Conservation (phyloP, 495 filamentous ascomycete species). For the Penicillium roqueforti region DNA sequence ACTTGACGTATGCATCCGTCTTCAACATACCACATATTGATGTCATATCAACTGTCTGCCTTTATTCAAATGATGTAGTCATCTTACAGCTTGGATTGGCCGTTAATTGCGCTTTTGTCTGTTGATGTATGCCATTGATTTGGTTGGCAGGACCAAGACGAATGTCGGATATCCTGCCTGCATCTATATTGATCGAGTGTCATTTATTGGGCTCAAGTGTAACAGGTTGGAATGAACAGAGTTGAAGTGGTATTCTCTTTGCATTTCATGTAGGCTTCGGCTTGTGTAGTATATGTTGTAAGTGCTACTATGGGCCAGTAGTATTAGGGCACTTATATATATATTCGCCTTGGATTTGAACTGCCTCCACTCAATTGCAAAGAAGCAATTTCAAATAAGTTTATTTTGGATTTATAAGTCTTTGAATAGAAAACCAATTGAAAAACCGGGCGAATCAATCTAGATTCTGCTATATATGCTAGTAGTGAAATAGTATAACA, state of each 20-base stretch:
- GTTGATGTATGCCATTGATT: background rate
- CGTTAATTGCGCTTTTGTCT: background rate
- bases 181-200: background rate
- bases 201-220: background rate
- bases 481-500: background rate
- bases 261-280: background rate
- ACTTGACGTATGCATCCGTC: slow-evolving; percentile 4
- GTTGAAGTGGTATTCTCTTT: background rate
- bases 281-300: background rate
- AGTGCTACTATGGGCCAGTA: no score
- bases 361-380: background rate
- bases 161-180: background rate
- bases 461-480: background rate
- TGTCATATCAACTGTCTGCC: slow-evolving; percentile 1
- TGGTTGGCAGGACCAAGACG: background rate
- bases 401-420: no score
- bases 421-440: no score
- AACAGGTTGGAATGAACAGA: background rate
- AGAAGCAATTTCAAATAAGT: background rate
- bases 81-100: background rate
- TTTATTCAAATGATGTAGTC: background rate
- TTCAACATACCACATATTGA: background rate
- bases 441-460: background rate
- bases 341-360: background rate
- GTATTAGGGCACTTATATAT: background rate